These are phyloP conservation scores for Coriaria nepalensis DNA, from an alignment of 306 rosid genomes.

Conservation along the genomic window DNA sequence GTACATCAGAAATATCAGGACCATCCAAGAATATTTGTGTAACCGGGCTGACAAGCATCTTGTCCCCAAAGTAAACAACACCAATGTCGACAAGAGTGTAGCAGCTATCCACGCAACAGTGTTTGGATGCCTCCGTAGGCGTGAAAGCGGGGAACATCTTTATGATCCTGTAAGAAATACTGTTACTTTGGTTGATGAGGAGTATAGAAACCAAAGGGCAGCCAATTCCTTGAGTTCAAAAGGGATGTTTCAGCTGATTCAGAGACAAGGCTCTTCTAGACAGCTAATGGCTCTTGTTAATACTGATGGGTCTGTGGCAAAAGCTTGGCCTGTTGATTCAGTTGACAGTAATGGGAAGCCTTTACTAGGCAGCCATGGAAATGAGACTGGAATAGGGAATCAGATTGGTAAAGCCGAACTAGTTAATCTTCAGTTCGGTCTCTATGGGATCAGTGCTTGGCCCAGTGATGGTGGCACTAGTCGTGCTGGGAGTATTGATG, in stretches of 20 bases:
- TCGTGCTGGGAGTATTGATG: constrained; percentile 79
- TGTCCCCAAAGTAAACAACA: constrained; percentile 94
- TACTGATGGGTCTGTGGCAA: constrained; percentile 88
- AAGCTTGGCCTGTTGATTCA: constrained; percentile 89
- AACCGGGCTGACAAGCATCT: constrained; percentile 95
- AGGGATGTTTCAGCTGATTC: constrained; percentile 94
- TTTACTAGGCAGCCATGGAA: constrained; percentile 27
- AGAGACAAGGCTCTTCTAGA: constrained; percentile 84
- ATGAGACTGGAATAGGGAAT: constrained; percentile 30
- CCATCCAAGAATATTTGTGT: constrained; percentile 94
- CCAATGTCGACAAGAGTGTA: constrained; percentile 95
- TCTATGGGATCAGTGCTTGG: constrained; percentile 93
- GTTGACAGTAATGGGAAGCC: constrained; percentile 61
- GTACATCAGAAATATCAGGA: constrained; percentile 85
- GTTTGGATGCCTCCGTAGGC: constrained; percentile 89
- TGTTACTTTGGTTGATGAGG: constrained; percentile 73
- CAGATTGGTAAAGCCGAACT: constrained; percentile 65
- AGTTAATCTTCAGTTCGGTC: constrained; percentile 93
- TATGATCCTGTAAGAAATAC: constrained; percentile 64
- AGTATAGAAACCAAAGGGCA: constrained; percentile 76
- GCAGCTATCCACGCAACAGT: constrained; percentile 97
- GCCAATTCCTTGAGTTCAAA: constrained; percentile 85
- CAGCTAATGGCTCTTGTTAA: constrained; percentile 81
- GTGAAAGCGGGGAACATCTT: constrained; percentile 72
- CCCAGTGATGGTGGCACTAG: constrained; percentile 85